Evolutionary conservation across 2,329 filamentous ascomycete genomes (phyloP).

Genomic region (Talaromyces sp.): DNA sequence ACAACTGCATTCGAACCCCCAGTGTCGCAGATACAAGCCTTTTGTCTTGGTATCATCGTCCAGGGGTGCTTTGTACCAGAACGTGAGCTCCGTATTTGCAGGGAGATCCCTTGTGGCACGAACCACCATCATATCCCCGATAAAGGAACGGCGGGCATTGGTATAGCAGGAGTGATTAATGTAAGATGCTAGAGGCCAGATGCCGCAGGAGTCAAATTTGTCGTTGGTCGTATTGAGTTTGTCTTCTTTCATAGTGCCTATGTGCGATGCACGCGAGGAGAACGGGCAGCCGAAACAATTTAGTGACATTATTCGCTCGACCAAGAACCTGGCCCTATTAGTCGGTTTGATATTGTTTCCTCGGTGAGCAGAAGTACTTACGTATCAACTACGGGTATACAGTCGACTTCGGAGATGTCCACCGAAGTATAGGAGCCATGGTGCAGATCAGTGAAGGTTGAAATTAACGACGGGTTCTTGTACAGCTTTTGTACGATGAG

Average conservation of each 20-base stretch:
- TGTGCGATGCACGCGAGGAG: constrained; percentile 18
- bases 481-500: constrained; percentile 43
- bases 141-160: constrained; percentile 46
- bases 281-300: constrained; percentile 42
- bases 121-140: constrained; percentile 51
- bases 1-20: constrained; percentile 22
- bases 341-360: background rate
- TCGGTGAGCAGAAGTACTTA: background rate
- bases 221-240: background rate
- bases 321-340: constrained; percentile 44
- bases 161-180: constrained; percentile 51
- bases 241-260: constrained; percentile 1
- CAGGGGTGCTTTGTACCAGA: constrained; percentile 31
- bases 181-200: constrained; percentile 46
- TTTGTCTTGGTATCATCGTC: constrained; percentile 1
- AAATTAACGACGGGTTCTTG: constrained; percentile 31
- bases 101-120: constrained; percentile 42
- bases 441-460: constrained; percentile 33
- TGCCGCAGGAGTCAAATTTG: constrained; percentile 28
- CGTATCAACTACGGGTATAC: background rate
- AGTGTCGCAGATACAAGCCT: constrained; percentile 11
- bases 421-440: constrained; percentile 37
- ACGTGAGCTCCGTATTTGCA: constrained; percentile 42
- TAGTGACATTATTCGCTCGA: constrained; percentile 36
- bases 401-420: constrained; percentile 2